Base-by-base conservation (phyloP, 1,139 yeast genomes). In the Geotrichum europaeum region DNA sequence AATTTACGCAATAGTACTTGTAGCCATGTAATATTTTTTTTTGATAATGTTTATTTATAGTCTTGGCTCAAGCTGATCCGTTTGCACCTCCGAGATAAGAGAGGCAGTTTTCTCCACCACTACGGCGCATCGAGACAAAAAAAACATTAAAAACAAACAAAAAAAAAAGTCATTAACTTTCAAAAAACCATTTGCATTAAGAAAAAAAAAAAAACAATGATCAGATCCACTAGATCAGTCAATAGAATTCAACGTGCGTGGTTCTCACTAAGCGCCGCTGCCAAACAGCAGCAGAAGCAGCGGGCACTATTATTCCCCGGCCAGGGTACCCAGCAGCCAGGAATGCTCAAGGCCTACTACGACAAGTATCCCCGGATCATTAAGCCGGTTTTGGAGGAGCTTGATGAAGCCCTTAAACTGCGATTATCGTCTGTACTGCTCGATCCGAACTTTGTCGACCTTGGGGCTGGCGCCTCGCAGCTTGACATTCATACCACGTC, bases 251-350 rank as follows among this genome's bases (percentile, higher is more conserved):
- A 20, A 20, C 28, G 50, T 7, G 50, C 50, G 51, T 40, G 43
- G 50, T 10, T 43, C 47, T 45, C 49, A 34, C 18, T 13, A 13
- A 55, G 36, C 18, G 56, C 53, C 34, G 36, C 49, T 47, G 12
- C 43, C 9, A 28, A 55, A 20, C 58, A 55, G 49, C 49, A 49
- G 3, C 25, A 51, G 49, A 50, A 43, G 50, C 53, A 52, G 22
- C 55, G 53, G 13, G 65, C 65, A 1, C 57, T 70, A 12, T 58
- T 70, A 53, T 68, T 73, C 53, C 75, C 76, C 4, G 80, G 80
- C 53, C 80, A 77, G 63, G 80, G 80, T 5, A 69, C 68, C 52
- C 80, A 77, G 65, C 63, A 68, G 45, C 67, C 69, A 5, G 79
- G 78, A 3, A 68, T 75, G 73, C 70, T 76, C 49, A 63, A 62